These are phyloP conservation scores for Withania somnifera DNA, from an alignment of 305 asterid genomes.

Conservation along the genomic window DNA sequence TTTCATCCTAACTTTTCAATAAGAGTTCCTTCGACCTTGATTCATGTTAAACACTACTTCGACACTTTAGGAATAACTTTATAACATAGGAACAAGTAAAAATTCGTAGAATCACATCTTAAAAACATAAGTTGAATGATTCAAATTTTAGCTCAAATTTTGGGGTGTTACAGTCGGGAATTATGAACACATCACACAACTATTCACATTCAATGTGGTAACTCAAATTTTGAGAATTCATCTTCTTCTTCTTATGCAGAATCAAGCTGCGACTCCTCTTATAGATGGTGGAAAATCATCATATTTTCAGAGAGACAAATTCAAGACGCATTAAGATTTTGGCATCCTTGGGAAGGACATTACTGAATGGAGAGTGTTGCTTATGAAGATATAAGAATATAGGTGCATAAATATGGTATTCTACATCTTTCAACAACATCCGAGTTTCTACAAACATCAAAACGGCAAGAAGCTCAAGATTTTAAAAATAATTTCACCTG, in stretches of 20 bases:
- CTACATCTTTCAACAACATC: background rate
- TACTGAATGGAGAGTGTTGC: background rate
- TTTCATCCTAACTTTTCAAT: too few species aligned
- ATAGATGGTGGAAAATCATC: background rate
- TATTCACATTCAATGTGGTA: background rate
- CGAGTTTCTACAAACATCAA: background rate
- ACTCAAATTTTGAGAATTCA: background rate
- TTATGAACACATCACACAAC: background rate
- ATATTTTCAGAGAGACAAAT: background rate
- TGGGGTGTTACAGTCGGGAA: too few species aligned
- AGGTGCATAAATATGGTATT: background rate
- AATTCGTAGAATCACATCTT: too few species aligned
- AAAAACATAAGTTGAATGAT: too few species aligned
- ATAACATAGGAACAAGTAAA: too few species aligned
- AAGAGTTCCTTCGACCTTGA: too few species aligned
- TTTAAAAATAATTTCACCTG: background rate
- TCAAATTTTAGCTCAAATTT: too few species aligned
- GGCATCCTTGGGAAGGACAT: background rate
- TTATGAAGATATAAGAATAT: background rate
- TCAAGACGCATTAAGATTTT: background rate
- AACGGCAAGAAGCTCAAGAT: background rate
- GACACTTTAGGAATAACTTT: too few species aligned
- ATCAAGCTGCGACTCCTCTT: background rate
- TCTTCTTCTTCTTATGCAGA: background rate
- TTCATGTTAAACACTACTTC: too few species aligned